Evolutionary conservation across 2,329 filamentous ascomycete genomes (phyloP), one percentile per base, ranked within the genome.

Genomic region (Monilinia polystroma): DNA sequence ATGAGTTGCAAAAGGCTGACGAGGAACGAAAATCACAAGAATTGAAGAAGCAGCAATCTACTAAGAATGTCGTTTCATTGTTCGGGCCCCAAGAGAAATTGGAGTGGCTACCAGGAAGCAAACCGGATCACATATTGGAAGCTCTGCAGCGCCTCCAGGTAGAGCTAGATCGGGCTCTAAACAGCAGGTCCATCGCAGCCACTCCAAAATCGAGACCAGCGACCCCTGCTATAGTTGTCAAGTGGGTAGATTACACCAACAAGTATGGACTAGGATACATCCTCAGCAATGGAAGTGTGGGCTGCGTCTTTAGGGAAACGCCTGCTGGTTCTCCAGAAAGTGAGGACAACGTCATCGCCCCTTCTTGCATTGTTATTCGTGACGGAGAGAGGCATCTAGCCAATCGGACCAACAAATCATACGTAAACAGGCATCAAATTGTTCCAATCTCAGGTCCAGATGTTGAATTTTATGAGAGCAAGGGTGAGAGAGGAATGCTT

Each of bases 221-320:
- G 66, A 77, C 89, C 75, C 83, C 89, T 75, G 79, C 87, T 75
- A 85, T 89, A 55, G 87, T 89, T 16, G 85, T 89, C 14, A 92
- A 93, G 75, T 95, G 91, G 91, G 91, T 95, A 8, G 91, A 95
- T 76, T 95, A 95, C 77, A 92, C 90, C 68, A 92, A 93, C 78
- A 93, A 93, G 76, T 92, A 93, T 76, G 91, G 91, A 16, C 83
- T 95, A 20, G 91, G 91, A 47, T 95, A 94, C 74, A 92, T 94
- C 67, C 81, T 95, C 64, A 91, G 91, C 69, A 90, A 94, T 71
- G 91, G 91, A 41, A 92, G 88, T 69, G 88, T 93, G 26, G 91
- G 91, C 20, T 93, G 90, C 70, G 85, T 89, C 59, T 79, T 77
- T 66, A 84, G 84, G 67, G 84, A 87, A 64, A 82, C 83, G 2